Conservation (phyloP, 352 stramenopile genomes). For the Blastocystis hominis region DNA sequence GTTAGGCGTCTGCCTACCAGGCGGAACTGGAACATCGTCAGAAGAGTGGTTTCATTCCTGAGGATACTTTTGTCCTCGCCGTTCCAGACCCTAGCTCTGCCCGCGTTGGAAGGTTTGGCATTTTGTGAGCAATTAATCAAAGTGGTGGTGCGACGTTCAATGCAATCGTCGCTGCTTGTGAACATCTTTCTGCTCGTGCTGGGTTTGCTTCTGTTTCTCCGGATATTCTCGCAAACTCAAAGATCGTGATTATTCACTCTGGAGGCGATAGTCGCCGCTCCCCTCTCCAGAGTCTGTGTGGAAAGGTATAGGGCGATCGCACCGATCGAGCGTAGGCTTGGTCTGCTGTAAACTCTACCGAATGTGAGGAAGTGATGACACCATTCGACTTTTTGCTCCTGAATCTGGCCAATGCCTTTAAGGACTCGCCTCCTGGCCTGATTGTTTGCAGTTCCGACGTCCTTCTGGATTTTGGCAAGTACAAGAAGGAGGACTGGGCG, state of each 20-base stretch:
- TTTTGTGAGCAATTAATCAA: not conserved
- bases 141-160: conserved; percentile 60
- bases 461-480: conserved; percentile 34
- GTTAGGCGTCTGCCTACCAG: conserved; percentile 50
- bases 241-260: conserved; percentile 58
- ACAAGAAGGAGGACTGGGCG: conserved; percentile 35
- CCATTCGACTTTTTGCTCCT: conserved; percentile 56
- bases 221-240: conserved; percentile 52
- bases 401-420: conserved; percentile 40
- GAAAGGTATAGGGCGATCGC: not conserved
- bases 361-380: conserved; percentile 51
- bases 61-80: conserved; percentile 56
- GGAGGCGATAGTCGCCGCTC: conserved; percentile 56
- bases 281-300: conserved; percentile 56
- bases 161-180: conserved; percentile 55
- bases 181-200: conserved; percentile 47
- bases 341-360: conserved; percentile 40
- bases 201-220: conserved; percentile 57
- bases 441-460: conserved; percentile 57
- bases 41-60: conserved; percentile 55
- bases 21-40: conserved; percentile 54
- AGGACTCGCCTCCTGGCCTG: conserved; percentile 26
- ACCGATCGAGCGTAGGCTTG: conserved; percentile 3
- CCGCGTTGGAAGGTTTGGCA: conserved; percentile 46
- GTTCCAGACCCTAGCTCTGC: conserved; percentile 56